Conservation (phyloP, 139 green algal species). For the Choricystis sp. region DNA sequence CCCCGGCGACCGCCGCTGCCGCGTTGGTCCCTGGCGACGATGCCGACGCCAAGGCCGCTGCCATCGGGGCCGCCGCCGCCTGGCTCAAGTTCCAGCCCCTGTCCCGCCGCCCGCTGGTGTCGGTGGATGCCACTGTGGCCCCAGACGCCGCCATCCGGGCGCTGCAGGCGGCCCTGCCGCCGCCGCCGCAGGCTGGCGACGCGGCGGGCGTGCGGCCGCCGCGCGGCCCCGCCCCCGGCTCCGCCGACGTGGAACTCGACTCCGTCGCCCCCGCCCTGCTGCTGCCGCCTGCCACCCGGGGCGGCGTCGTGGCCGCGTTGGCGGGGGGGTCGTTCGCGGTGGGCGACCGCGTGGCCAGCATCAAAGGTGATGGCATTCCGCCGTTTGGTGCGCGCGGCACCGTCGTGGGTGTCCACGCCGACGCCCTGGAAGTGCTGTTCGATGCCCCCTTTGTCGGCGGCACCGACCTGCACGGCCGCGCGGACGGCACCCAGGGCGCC, state of each 20-base stretch:
- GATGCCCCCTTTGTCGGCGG: conserved; percentile 24
- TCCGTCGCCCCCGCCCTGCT: conserved; percentile 54
- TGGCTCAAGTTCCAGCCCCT: conserved; percentile 56
- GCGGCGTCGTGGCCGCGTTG: conserved; percentile 11
- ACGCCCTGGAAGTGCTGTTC: conserved; percentile 52
- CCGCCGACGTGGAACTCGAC: conserved; percentile 40
- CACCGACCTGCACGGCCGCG: conserved; percentile 27
- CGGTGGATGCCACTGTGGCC: conserved; percentile 30
- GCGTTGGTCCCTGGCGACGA: background rate
- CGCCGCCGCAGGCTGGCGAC: background rate
- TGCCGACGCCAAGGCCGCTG: background rate
- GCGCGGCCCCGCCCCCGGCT: conserved; percentile 1
- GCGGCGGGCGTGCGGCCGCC: no score
- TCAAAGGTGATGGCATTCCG: conserved; percentile 31
- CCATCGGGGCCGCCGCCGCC: background rate
- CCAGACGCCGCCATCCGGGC: conserved; percentile 49
- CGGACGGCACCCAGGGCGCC: conserved; percentile 11
- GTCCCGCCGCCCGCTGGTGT: conserved; percentile 51
- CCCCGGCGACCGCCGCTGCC: background rate
- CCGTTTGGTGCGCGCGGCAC: conserved; percentile 53
- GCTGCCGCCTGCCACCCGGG: conserved; percentile 38
- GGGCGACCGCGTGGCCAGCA: conserved; percentile 55
- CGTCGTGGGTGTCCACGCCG: conserved; percentile 44
- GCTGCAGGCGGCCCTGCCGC: conserved; percentile 38
- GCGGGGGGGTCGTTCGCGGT: conserved; percentile 56